These are phyloP conservation scores for Ceratocystis albifundus DNA, from an alignment of 2,329 filamentous ascomycete species.

Conservation along the genomic window DNA sequence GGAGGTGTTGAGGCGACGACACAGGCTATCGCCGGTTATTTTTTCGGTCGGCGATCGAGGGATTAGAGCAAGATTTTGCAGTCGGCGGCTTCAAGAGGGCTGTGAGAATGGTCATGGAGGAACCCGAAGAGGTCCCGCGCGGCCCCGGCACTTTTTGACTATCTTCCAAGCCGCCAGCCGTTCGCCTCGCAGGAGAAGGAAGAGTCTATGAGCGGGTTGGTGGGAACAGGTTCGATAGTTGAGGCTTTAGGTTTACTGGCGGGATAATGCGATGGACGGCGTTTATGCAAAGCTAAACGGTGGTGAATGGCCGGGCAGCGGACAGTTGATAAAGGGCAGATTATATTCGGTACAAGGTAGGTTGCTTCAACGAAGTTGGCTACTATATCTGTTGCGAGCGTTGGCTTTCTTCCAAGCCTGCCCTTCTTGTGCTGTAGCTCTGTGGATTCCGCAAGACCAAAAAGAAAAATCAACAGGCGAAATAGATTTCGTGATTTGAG, in stretches of 20 bases:
- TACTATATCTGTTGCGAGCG: neutral
- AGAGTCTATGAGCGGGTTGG: neutral
- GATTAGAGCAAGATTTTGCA: neutral
- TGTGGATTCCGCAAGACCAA: neutral
- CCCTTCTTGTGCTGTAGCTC: neutral
- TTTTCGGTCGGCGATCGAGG: slow-evolving; percentile 1
- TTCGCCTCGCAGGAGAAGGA: slow-evolving; percentile 2
- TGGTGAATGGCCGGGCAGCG: neutral
- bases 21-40: slow-evolving; percentile 6
- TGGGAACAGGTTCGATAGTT: neutral
- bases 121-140: slow-evolving; percentile 3
- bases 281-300: neutral
- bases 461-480: neutral
- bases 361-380: neutral
- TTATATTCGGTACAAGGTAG: neutral
- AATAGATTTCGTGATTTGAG: neutral
- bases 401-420: neutral
- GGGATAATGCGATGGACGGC: neutral
- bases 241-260: neutral
- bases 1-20: neutral
- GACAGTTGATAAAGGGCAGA: neutral
- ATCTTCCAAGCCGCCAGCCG: slow-evolving; percentile 13
- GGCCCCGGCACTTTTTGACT: slow-evolving; percentile 14
- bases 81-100: slow-evolving; percentile 4
- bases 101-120: slow-evolving; percentile 3